A percentile compares a stretch with the other conserved stretches of the same genome.
phyloP scores from a whole-genome alignment of 768 basidiomycete species.

The Tylopilus rubrobrunneus region DNA sequence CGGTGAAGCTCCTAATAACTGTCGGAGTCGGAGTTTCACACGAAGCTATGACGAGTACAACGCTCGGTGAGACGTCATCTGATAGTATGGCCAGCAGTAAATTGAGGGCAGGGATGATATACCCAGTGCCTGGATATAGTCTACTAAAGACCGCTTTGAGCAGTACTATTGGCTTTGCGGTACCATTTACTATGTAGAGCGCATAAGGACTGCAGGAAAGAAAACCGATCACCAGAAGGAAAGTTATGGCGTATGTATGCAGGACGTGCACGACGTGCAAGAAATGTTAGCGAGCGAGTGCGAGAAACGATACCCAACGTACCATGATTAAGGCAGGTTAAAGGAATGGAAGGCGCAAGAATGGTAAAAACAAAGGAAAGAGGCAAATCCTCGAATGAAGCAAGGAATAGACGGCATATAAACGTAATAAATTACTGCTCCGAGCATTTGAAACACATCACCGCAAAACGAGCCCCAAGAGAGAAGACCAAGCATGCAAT shows the following conservation, averaged over 20 bases:
- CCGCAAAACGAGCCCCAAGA: constrained; percentile 8
- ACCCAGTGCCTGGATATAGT: not conserved
- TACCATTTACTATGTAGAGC: not conserved
- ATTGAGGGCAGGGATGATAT: no score
- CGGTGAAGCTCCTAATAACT: no score
- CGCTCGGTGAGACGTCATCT: no score
- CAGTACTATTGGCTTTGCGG: not conserved
- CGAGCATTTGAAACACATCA: constrained; percentile 1
- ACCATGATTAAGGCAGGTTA: constrained; percentile 2
- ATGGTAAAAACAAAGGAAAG: constrained; percentile 6
- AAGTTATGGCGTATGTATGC: not conserved
- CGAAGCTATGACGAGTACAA: no score
- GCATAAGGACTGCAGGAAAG: not conserved
- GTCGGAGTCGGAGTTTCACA: no score
- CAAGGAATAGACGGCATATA: constrained; percentile 20
- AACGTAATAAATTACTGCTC: constrained; percentile 29
- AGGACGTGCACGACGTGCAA: constrained; percentile 5
- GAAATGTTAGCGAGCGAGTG: constrained; percentile 5
- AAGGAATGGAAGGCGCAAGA: constrained; percentile 14
- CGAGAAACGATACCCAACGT: not conserved
- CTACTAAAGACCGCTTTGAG: constrained; percentile 10
- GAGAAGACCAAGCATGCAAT: not conserved
- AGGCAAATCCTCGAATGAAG: not conserved
- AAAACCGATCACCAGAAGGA: not conserved
- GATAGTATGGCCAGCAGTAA: no score